Evolutionary conservation across 2,329 filamentous ascomycete genomes (phyloP).

Genomic region (Knufia fluminis): DNA sequence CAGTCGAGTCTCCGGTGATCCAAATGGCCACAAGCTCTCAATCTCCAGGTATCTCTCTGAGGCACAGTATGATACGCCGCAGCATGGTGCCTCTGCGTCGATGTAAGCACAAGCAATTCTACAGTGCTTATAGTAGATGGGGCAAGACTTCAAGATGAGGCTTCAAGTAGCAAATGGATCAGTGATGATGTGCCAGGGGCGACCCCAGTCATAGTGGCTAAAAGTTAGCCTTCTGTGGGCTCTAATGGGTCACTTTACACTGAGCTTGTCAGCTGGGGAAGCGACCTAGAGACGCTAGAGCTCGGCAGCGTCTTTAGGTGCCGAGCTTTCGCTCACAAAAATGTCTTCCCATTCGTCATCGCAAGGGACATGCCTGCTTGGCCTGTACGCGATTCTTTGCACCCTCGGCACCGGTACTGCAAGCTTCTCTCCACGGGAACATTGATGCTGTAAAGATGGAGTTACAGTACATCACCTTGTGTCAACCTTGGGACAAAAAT

Average conservation of each 20-base stretch:
- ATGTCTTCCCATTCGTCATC: neutral
- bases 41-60: slow-evolving; percentile 11
- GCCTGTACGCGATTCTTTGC: slow-evolving; percentile 21
- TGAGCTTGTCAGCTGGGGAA: neutral
- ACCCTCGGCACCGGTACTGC: no score
- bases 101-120: neutral
- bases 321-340: neutral
- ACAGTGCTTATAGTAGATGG: neutral
- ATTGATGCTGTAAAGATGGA: no score
- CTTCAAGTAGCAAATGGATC: neutral
- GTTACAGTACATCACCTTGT: no score
- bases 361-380: slow-evolving; percentile 33
- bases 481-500: no score
- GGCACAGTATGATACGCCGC: slow-evolving; percentile 2
- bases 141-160: neutral
- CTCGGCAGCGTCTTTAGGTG: neutral
- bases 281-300: neutral
- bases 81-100: slow-evolving; percentile 1
- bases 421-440: no score
- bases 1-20: neutral
- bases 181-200: neutral
- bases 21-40: neutral
- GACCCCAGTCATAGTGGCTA: neutral
- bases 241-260: neutral
- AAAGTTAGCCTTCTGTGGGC: neutral